Percentiles rank a stretch among this genome's conserved stretches.
These are phyloP conservation scores for Ricinus communis DNA, from an alignment of 345 rosid species.

Conservation along the genomic window DNA sequence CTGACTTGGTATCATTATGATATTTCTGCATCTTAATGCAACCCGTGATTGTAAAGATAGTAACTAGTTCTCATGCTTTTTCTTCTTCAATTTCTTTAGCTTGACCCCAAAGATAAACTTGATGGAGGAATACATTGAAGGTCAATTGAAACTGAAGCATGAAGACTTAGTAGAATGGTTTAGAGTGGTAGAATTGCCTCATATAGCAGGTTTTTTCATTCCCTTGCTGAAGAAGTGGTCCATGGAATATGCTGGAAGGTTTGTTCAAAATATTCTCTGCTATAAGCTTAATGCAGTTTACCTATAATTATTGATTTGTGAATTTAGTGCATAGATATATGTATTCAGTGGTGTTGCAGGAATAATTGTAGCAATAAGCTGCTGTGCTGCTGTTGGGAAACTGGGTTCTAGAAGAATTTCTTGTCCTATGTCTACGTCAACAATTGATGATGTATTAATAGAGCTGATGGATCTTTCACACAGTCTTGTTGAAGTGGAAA, in stretches of 20 bases:
- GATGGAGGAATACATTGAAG: conserved; percentile 45
- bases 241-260: conserved; percentile 78
- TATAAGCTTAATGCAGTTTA: conserved; percentile 13
- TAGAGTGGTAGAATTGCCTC: conserved; percentile 55
- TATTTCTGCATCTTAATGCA: conserved; percentile 1
- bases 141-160: conserved; percentile 41
- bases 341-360: conserved; percentile 76
- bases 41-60: not conserved
- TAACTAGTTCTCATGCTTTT: conserved; percentile 16
- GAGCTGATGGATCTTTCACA: conserved; percentile 60
- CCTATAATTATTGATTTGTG: conserved; percentile 3
- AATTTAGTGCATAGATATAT: conserved; percentile 28
- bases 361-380: conserved; percentile 54
- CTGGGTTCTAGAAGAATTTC: conserved; percentile 44
- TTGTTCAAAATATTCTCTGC: conserved; percentile 22
- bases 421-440: conserved; percentile 32
- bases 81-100: conserved; percentile 34
- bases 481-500: conserved; percentile 49
- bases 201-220: conserved; percentile 51
- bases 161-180: conserved; percentile 56
- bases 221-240: conserved; percentile 72
- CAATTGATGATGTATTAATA: conserved; percentile 37
- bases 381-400: conserved; percentile 58
- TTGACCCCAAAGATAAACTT: conserved; percentile 43
- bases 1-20: not conserved